A percentile compares a stretch with the other conserved stretches of the same genome.
These are phyloP conservation scores for Scalesia atractyloides DNA, from an alignment of 129 eudicot genomes.

Conservation along the genomic window DNA sequence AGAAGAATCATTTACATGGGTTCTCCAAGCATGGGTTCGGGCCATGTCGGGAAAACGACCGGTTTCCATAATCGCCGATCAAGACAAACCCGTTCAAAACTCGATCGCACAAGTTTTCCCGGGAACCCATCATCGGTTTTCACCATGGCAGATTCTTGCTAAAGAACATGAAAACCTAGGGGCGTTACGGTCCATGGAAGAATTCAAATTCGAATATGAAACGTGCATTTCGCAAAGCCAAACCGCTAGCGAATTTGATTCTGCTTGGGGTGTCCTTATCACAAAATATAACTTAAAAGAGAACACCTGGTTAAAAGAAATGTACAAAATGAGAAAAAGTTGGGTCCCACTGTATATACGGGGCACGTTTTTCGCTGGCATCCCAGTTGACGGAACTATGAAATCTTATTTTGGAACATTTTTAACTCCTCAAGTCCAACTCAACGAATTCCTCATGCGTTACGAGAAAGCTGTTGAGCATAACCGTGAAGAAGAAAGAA, in stretches of 20 bases:
- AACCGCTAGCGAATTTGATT: constrained; percentile 71
- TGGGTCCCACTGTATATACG: constrained; percentile 73
- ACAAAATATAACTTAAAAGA: constrained; percentile 64
- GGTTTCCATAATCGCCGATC: constrained; percentile 71
- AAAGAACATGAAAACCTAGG: constrained; percentile 72
- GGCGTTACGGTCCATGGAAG: constrained; percentile 51
- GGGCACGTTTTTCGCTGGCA: constrained; percentile 76
- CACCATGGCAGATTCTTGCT: constrained; percentile 59
- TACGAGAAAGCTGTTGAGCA: constrained; percentile 75
- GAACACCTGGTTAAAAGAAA: constrained; percentile 70
- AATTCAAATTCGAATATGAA: constrained; percentile 72
- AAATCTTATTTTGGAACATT: constrained; percentile 55
- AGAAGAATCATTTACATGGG: constrained; percentile 83
- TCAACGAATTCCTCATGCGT: constrained; percentile 55
- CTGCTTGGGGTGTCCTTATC: constrained; percentile 64
- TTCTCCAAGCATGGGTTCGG: constrained; percentile 65
- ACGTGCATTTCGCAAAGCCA: constrained; percentile 75
- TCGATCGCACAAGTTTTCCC: constrained; percentile 77
- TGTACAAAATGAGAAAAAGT: constrained; percentile 73
- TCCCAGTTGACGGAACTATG: constrained; percentile 64
- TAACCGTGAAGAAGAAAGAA: constrained; percentile 74
- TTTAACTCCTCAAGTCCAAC: constrained; percentile 53
- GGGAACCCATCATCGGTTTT: constrained; percentile 80
- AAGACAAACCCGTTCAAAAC: constrained; percentile 59
- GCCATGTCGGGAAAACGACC: constrained; percentile 81